phyloP scores from a whole-genome alignment of 176 grass and related monocot species.

The Oryza australiensis region DNA sequence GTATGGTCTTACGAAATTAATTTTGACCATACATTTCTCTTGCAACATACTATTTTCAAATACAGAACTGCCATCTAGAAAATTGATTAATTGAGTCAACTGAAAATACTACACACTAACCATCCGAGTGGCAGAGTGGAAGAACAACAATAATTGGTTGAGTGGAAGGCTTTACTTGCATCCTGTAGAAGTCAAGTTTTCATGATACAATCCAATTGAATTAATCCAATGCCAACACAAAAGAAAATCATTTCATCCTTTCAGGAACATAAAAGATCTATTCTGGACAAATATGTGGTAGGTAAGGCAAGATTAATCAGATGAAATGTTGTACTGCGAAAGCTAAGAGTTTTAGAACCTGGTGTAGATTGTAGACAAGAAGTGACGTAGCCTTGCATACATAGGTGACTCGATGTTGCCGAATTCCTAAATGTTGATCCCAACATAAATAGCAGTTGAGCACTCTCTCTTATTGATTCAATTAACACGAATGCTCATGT shows the following conservation, averaged over 20 bases:
- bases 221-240: not conserved
- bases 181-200: conserved; percentile 51
- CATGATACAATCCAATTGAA: not conserved
- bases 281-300: not conserved
- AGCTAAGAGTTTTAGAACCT: conserved; percentile 42
- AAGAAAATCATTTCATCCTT: not conserved
- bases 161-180: conserved; percentile 89
- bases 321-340: not conserved
- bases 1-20: not conserved
- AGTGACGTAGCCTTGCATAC: conserved; percentile 79
- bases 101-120: conserved; percentile 61
- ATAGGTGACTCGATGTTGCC: conserved; percentile 97
- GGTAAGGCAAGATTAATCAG: not conserved
- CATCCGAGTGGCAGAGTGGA: conserved; percentile 87
- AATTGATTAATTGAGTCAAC: not conserved
- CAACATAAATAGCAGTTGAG: conserved; percentile 17
- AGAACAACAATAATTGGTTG: conserved; percentile 84
- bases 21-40: not conserved
- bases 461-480: not conserved
- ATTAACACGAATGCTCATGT: not conserved
- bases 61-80: conserved; percentile 4
- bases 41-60: not conserved
- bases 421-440: conserved; percentile 68
- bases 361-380: conserved; percentile 86
- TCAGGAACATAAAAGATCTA: not conserved